Evolutionary conservation across 176 grass and related monocot genomes (phyloP), one percentile per base, ranked within the genome.

Genomic region (Saccharum officinarum): DNA sequence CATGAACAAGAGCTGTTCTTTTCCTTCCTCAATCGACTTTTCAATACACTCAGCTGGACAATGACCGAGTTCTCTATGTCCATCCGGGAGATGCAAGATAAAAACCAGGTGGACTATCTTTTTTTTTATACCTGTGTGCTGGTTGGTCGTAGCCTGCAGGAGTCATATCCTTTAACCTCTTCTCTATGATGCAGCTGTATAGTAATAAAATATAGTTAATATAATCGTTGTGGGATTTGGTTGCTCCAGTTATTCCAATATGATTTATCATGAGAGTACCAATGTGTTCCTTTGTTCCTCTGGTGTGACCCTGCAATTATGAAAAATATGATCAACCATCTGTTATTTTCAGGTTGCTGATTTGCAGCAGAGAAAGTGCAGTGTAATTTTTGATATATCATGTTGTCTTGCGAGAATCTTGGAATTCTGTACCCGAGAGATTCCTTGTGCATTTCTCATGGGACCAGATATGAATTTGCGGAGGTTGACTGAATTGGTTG

Each of bases 11-110:
- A 84, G 86, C 80, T 97, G 39, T 97, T 94, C 69, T 89, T 83
- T 60, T 90, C 92, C 76, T 97, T 94, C 59, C 92, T 97, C 37
- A 94, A 94, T 79, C 82, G 92, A 69, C 91, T 97, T 88, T 97
- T 97, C 71, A 97, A 97, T 80, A 97, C 87, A 44, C 87, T 94
- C 37, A 97, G 94, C 77, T 97, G 94, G 94, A 90, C 91, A 12
- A 97, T 97, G 94, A 97, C 94, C 1, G 94, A 97, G 74, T 97
- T 94, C 59, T 97, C 89, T 45, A 91, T 97, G 82, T 94, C 94
- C 72, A 97, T 97, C 67, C 87, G 92, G 60, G 94, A 97, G 89
- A 94, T 97, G 94, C 94, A 97, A 88, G 94, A 97, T 87, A 97
- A 94, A 71, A 64, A 88, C 82, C 84, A 97, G 80, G 94, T 97